These are phyloP conservation scores for Calophaca sinica DNA, from an alignment of 306 rosid genomes.

Conservation along the genomic window DNA sequence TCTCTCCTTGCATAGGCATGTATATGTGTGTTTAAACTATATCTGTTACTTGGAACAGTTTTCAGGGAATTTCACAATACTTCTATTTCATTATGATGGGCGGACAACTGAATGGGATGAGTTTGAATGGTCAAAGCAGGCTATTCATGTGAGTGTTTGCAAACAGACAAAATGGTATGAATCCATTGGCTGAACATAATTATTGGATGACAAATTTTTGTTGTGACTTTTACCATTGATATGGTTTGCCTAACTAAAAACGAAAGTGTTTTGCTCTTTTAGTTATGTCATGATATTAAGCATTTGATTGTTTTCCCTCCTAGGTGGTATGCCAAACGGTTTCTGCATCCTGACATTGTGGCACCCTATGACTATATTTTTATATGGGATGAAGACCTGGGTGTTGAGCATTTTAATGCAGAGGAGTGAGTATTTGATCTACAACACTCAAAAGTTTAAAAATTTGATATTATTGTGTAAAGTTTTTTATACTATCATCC, in stretches of 20 bases:
- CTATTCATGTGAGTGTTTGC: constrained; percentile 90
- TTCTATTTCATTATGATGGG: constrained; percentile 97
- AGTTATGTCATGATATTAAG: constrained; percentile 41
- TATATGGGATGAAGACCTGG: constrained; percentile 93
- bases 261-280: constrained; percentile 14
- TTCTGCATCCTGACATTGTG: constrained; percentile 94
- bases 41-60: constrained; percentile 69
- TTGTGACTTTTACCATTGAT: constrained; percentile 27
- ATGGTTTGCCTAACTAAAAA: constrained; percentile 30
- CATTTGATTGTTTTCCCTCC: constrained; percentile 13
- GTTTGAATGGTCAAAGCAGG: constrained; percentile 91
- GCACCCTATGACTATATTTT: constrained; percentile 92
- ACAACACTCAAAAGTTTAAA: neutral
- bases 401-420: constrained; percentile 88
- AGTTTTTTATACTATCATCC: constrained; percentile 8
- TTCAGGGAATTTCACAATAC: constrained; percentile 84
- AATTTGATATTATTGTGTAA: neutral
- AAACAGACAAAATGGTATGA: constrained; percentile 95
- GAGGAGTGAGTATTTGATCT: constrained; percentile 73
- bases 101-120: constrained; percentile 95
- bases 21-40: constrained; percentile 45
- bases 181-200: constrained; percentile 15
- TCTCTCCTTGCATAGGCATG: constrained; percentile 12
- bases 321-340: constrained; percentile 97
- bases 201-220: constrained; percentile 3